A percentile compares a stretch with the other conserved stretches of the same genome.
phyloP scores from a whole-genome alignment of 2,329 filamentous ascomycete genomes.

The Monosporascus sp. region DNA sequence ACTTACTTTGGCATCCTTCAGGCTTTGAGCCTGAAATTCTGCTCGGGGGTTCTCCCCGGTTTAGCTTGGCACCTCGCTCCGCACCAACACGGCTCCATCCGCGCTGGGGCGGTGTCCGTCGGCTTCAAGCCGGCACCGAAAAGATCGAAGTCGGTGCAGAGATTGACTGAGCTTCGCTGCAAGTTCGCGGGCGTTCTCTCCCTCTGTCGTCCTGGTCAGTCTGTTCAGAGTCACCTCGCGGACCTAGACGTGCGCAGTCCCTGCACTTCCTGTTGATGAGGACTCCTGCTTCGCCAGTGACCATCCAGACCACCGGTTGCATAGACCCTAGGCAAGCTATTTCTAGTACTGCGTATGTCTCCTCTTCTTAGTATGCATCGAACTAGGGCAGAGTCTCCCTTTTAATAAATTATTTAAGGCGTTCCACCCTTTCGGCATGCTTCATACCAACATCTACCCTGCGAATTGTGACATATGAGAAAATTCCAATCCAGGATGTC shows the following conservation, averaged over 20 bases:
- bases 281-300: constrained; percentile 16
- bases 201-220: constrained; percentile 6
- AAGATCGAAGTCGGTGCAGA: constrained; percentile 3
- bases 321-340: too few species aligned
- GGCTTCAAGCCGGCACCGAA: constrained; percentile 3
- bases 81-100: constrained; percentile 3
- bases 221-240: constrained; percentile 11
- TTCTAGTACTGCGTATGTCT: too few species aligned
- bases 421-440: too few species aligned
- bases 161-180: constrained; percentile 7
- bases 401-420: too few species aligned
- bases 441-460: too few species aligned
- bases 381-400: too few species aligned
- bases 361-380: too few species aligned
- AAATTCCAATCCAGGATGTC: too few species aligned
- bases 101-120: constrained; percentile 1
- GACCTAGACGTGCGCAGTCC: constrained; percentile 14
- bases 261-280: constrained; percentile 16
- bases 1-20: too few species aligned
- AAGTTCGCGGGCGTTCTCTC: constrained; percentile 1
- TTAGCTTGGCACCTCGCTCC: background rate
- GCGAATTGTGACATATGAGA: too few species aligned
- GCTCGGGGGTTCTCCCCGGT: too few species aligned
- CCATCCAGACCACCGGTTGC: background rate
- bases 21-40: too few species aligned